A percentile compares a stretch with the other conserved stretches of the same genome.
These are phyloP conservation scores for Fremontodendron californicum DNA, from an alignment of 345 rosid genomes.

Conservation along the genomic window DNA sequence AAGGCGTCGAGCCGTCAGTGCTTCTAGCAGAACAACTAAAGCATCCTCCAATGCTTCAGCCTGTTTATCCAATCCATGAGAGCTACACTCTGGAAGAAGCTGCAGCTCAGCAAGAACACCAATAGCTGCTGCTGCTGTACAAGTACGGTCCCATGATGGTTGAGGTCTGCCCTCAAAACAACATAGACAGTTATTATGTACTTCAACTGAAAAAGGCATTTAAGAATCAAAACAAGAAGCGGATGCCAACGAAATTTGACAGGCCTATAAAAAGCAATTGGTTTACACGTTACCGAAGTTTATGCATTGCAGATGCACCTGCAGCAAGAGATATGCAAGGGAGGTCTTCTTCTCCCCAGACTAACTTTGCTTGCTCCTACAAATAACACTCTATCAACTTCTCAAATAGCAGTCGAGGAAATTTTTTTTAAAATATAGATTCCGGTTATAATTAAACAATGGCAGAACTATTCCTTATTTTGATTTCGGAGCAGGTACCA, in stretches of 20 bases:
- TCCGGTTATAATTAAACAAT: not conserved
- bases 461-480: not conserved
- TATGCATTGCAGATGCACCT: slow-evolving; percentile 88
- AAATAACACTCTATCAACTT: slow-evolving; percentile 1
- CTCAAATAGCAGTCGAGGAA: not conserved
- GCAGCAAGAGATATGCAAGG: slow-evolving; percentile 65
- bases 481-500: not conserved
- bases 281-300: slow-evolving; percentile 56
- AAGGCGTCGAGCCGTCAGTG: slow-evolving; percentile 69
- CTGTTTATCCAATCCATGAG: slow-evolving; percentile 49
- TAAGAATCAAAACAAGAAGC: slow-evolving; percentile 6
- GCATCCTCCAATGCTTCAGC: slow-evolving; percentile 71
- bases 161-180: slow-evolving; percentile 61
- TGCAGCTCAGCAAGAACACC: slow-evolving; percentile 73
- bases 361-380: slow-evolving; percentile 66
- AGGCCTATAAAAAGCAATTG: not conserved
- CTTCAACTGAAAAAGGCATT: not conserved
- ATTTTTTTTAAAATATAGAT: not conserved
- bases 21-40: slow-evolving; percentile 55
- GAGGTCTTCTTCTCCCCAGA: slow-evolving; percentile 72
- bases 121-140: slow-evolving; percentile 90
- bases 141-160: slow-evolving; percentile 96
- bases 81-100: slow-evolving; percentile 48
- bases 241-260: not conserved
- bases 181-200: not conserved